phyloP scores from a whole-genome alignment of 139 green algal species.

The Yamagishiella unicocca region DNA sequence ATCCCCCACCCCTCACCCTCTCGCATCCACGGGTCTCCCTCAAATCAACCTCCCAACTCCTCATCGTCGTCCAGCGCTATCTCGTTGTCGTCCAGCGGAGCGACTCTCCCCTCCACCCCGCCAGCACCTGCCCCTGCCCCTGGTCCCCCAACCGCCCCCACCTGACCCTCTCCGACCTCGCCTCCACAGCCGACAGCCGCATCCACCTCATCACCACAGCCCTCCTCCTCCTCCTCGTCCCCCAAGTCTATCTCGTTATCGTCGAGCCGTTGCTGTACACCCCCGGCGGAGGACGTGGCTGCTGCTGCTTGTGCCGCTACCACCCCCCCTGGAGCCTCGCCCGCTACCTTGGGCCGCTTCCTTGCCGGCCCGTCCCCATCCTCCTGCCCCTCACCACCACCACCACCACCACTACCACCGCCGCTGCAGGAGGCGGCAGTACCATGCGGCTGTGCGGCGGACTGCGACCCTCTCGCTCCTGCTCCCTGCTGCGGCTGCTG shows the following conservation, averaged over 20 bases:
- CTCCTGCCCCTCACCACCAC: background rate
- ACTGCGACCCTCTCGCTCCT: no score
- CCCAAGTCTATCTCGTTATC: slow-evolving; percentile 28
- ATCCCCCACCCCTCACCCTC: no score
- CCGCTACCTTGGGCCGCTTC: background rate
- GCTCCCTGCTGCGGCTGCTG: no score
- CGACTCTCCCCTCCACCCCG: background rate
- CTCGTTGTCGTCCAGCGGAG: slow-evolving; percentile 1
- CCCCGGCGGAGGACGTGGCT: no score
- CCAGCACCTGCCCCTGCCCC: background rate
- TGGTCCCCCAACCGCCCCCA: no score
- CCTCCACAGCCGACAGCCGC: background rate
- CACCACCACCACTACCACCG: no score
- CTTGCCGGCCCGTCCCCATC: background rate
- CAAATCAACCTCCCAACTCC: background rate
- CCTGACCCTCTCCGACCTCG: background rate
- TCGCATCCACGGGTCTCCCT: no score
- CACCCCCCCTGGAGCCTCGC: background rate
- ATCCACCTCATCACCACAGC: no score
- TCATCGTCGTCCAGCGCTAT: background rate
- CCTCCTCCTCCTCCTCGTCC: background rate
- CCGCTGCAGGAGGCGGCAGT: no score
- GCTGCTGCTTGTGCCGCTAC: background rate
- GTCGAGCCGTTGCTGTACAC: background rate
- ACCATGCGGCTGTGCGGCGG: no score